phyloP scores from a whole-genome alignment of 768 basidiomycete genomes.

The Tylopilus felleus region DNA sequence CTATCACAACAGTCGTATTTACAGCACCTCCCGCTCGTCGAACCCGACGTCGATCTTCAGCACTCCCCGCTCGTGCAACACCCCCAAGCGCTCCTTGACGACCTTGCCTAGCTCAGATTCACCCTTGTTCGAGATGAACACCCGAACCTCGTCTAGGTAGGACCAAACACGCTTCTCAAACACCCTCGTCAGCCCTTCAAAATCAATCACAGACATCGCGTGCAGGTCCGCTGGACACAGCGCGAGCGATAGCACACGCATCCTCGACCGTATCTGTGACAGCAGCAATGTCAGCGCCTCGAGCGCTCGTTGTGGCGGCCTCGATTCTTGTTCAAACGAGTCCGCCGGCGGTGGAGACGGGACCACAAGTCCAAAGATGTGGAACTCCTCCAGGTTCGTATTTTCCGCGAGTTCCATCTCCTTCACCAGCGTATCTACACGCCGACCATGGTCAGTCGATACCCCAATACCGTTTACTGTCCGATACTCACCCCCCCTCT shows the following conservation, averaged over 20 bases:
- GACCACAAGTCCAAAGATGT: constrained; percentile 33
- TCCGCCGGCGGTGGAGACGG: constrained; percentile 28
- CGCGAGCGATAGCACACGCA: constrained; percentile 31
- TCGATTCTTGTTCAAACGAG: constrained; percentile 17
- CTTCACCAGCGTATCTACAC: constrained; percentile 23
- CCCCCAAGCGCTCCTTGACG: constrained; percentile 21
- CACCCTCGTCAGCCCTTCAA: constrained; percentile 18
- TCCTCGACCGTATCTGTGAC: constrained; percentile 25
- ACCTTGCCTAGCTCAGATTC: constrained; percentile 24
- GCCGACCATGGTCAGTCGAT: constrained; percentile 8
- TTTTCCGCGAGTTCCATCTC: constrained; percentile 28
- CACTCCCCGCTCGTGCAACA: constrained; percentile 26
- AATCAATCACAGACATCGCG: constrained; percentile 28
- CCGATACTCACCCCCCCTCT: constrained; percentile 26
- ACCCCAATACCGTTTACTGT: too few relatives aligned
- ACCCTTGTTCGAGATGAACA: constrained; percentile 31
- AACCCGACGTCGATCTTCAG: constrained; percentile 30
- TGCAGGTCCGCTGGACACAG: constrained; percentile 31
- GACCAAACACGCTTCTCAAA: too few relatives aligned
- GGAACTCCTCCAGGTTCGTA: constrained; percentile 24
- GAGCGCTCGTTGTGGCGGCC: constrained; percentile 12
- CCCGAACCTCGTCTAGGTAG: constrained; percentile 20
- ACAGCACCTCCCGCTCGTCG: constrained; percentile 31
- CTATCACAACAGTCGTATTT: not conserved
- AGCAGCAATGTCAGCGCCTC: constrained; percentile 27